Percentiles rank a stretch among this genome's conserved stretches.
phyloP scores from a whole-genome alignment of 257 asterid species.

The Rauvolfia tetraphylla region DNA sequence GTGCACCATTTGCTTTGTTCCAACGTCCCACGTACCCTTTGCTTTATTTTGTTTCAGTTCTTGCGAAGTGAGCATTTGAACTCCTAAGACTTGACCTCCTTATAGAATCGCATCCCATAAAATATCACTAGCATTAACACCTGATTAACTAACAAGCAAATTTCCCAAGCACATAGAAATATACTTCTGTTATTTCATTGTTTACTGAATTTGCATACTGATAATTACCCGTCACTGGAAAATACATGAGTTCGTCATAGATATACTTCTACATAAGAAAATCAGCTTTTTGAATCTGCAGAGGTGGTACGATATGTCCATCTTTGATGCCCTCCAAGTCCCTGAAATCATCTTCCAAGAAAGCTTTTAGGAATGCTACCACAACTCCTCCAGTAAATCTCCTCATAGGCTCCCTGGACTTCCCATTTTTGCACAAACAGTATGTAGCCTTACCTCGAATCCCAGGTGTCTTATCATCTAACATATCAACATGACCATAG shows the following conservation, averaged over 20 bases:
- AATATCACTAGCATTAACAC: too few species aligned
- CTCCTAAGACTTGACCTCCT: too few species aligned
- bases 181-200: too few species aligned
- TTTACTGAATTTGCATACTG: background rate
- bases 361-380: conserved; percentile 71
- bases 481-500: conserved; percentile 83
- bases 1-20: too few species aligned
- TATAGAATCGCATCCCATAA: too few species aligned
- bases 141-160: too few species aligned
- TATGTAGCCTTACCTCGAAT: conserved; percentile 54
- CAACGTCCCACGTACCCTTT: too few species aligned
- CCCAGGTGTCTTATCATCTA: conserved; percentile 75
- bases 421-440: conserved; percentile 81
- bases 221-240: background rate
- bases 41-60: too few species aligned
- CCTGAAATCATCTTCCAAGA: conserved; percentile 43
- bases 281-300: conserved; percentile 52
- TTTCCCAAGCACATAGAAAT: too few species aligned
- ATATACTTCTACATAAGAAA: conserved; percentile 28
- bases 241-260: background rate
- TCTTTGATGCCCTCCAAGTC: conserved; percentile 49
- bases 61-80: too few species aligned
- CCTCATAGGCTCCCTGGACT: conserved; percentile 74
- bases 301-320: conserved; percentile 44
- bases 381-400: conserved; percentile 66